A percentile compares a stretch with the other conserved stretches of the same genome.
These are phyloP conservation scores for Choanephora cucurbitarum DNA, from an alignment of 371 early-diverging fungal genomes.

Conservation along the genomic window DNA sequence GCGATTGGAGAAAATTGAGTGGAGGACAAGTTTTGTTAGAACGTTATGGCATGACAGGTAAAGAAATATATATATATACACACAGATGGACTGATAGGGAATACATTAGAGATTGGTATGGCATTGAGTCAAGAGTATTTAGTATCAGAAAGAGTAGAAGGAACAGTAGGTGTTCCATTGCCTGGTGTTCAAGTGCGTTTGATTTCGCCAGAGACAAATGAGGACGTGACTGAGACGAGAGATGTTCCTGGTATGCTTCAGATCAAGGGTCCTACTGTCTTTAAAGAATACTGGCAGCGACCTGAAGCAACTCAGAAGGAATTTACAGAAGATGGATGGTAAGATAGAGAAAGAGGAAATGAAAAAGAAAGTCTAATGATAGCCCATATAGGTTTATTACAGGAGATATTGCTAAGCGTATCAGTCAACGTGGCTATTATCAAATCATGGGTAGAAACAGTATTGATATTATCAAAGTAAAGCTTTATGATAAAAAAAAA, in stretches of 20 bases:
- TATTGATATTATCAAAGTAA: constrained; percentile 83
- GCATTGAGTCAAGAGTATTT: constrained; percentile 72
- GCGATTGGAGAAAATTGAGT: constrained; percentile 68
- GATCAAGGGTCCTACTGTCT: constrained; percentile 69
- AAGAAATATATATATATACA: too few species aligned
- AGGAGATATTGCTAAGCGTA: constrained; percentile 73
- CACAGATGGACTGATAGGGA: too few species aligned
- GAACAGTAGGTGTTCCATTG: constrained; percentile 79
- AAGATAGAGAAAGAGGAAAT: too few species aligned
- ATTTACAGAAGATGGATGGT: constrained; percentile 76
- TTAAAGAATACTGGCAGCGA: constrained; percentile 75
- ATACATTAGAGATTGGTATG: constrained; percentile 87
- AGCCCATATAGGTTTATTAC: constrained; percentile 81
- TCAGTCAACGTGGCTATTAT: constrained; percentile 52
- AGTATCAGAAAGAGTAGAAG: constrained; percentile 54
- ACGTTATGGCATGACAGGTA: constrained; percentile 83
- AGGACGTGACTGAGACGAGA: constrained; percentile 51
- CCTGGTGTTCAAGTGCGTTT: constrained; percentile 71
- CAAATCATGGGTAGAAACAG: constrained; percentile 79
- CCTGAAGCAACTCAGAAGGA: constrained; percentile 75
- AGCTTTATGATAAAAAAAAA: too few species aligned
- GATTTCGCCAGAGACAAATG: constrained; percentile 47
- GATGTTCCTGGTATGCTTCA: constrained; percentile 70
- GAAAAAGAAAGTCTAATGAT: too few species aligned
- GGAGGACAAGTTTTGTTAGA: constrained; percentile 76